Conservation (phyloP, 257 asterid species). For the Echium plantagineum region DNA sequence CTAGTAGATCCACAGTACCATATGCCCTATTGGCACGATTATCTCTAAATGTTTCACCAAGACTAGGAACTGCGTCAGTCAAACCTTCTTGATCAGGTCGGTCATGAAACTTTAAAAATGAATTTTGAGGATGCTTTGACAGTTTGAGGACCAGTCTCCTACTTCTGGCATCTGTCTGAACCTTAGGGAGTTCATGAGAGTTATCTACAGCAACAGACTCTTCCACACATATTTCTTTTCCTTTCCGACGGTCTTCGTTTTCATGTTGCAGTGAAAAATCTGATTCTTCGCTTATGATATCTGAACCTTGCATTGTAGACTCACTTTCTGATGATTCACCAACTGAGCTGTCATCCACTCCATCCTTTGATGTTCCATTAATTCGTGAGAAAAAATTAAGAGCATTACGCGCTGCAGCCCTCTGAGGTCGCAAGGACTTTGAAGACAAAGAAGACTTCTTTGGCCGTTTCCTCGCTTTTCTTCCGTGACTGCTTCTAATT, state of each 20-base stretch:
- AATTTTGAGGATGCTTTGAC: constrained; percentile 37
- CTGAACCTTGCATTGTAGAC: constrained; percentile 55
- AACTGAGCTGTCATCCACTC: constrained; percentile 47
- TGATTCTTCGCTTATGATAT: constrained; percentile 60
- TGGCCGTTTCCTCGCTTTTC: constrained; percentile 7
- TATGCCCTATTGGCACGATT: too few relatives aligned
- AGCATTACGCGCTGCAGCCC: constrained; percentile 98
- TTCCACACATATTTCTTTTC: constrained; percentile 56
- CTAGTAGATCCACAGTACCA: too few relatives aligned
- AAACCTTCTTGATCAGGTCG: too few relatives aligned
- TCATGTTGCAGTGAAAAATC: constrained; percentile 44
- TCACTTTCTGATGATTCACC: constrained; percentile 61
- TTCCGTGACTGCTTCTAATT: constrained; percentile 43
- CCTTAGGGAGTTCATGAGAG: constrained; percentile 31
- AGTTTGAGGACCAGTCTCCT: constrained; percentile 71
- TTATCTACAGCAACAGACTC: constrained; percentile 32
- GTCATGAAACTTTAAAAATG: constrained; percentile 16
- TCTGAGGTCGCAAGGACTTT: constrained; percentile 69
- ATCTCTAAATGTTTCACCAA: too few relatives aligned
- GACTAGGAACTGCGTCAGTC: too few relatives aligned
- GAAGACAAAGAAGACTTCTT: constrained; percentile 2
- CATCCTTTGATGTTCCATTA: constrained; percentile 71
- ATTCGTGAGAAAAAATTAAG: constrained; percentile 82
- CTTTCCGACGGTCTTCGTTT: constrained; percentile 43
- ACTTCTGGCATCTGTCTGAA: constrained; percentile 32